Evolutionary conservation across 495 filamentous ascomycete genomes (phyloP).

Genomic region (Neurospora cerealis): DNA sequence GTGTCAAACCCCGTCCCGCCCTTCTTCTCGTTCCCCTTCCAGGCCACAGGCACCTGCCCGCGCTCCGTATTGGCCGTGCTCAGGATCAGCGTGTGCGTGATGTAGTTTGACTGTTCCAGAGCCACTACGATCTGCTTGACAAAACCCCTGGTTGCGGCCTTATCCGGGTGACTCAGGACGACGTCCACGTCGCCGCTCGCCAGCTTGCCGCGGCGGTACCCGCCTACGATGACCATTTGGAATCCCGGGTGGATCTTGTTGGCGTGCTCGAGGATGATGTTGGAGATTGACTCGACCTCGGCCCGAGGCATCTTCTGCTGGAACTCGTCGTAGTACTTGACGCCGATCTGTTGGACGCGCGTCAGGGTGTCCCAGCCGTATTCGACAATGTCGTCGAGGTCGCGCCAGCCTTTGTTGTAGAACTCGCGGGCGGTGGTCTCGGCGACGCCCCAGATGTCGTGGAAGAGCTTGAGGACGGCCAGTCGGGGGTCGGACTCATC

Average conservation of each 20-base stretch:
- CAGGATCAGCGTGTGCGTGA: slow-evolving; percentile 75
- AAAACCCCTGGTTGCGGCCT: slow-evolving; percentile 52
- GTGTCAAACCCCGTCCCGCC: slow-evolving; percentile 62
- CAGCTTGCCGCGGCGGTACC: slow-evolving; percentile 74
- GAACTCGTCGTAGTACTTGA: slow-evolving; percentile 95
- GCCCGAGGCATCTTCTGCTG: slow-evolving; percentile 54
- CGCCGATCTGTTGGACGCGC: slow-evolving; percentile 81
- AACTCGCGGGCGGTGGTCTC: slow-evolving; percentile 74
- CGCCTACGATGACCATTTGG: slow-evolving; percentile 68
- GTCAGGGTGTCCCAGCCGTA: slow-evolving; percentile 66
- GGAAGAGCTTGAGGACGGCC: slow-evolving; percentile 55
- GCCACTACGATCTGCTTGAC: slow-evolving; percentile 55
- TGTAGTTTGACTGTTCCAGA: slow-evolving; percentile 56
- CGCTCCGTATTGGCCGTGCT: slow-evolving; percentile 56
- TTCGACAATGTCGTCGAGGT: slow-evolving; percentile 71
- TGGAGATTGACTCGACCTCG: slow-evolving; percentile 65
- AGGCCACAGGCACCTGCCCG: slow-evolving; percentile 53
- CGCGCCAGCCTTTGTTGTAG: slow-evolving; percentile 67
- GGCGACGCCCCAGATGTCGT: slow-evolving; percentile 85
- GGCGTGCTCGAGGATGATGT: slow-evolving; percentile 53
- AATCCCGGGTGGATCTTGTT: slow-evolving; percentile 42
- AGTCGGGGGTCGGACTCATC: slow-evolving; percentile 56
- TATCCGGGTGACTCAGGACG: slow-evolving; percentile 69
- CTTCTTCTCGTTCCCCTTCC: slow-evolving; percentile 31
- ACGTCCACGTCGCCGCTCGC: slow-evolving; percentile 75